Percentiles rank a stretch among this genome's conserved stretches.
Conservation (phyloP, 2,329 filamentous ascomycete genomes). For the Aspergillus sp. region DNA sequence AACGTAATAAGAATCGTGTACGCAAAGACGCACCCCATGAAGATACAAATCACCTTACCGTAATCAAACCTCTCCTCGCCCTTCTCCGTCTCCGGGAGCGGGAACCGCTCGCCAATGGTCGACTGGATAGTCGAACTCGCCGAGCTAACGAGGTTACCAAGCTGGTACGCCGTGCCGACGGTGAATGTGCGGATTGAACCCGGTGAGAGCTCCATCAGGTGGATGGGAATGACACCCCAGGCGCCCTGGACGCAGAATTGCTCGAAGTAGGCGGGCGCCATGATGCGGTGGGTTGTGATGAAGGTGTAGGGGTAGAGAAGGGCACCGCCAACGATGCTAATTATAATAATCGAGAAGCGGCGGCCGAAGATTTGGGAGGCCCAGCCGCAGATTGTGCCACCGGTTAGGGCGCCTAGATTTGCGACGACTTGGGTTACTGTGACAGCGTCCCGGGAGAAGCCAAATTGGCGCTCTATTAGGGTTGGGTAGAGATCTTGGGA, state of each 20-base stretch:
- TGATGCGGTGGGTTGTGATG: conserved; percentile 55
- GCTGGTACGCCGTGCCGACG: conserved; percentile 63
- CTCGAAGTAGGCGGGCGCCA: conserved; percentile 80
- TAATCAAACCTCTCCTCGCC: conserved; percentile 65
- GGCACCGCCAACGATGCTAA: conserved; percentile 67
- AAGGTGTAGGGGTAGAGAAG: conserved; percentile 77
- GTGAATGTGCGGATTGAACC: conserved; percentile 62
- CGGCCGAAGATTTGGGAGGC: conserved; percentile 68
- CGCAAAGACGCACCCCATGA: conserved; percentile 79
- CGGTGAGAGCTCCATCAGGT: conserved; percentile 64
- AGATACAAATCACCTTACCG: conserved; percentile 83
- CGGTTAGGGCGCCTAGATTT: conserved; percentile 68
- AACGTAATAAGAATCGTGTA: conserved; percentile 56
- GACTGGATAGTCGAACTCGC: conserved; percentile 74
- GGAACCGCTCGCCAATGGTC: conserved; percentile 72
- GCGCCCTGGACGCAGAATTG: conserved; percentile 77
- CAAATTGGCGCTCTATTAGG: conserved; percentile 59
- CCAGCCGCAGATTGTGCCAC: conserved; percentile 68
- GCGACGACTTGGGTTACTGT: conserved; percentile 72
- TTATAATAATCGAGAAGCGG: conserved; percentile 66
- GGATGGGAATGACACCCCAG: conserved; percentile 72
- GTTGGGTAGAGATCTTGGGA: conserved; percentile 66
- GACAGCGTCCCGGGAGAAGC: conserved; percentile 56
- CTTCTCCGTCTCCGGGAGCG: conserved; percentile 58
- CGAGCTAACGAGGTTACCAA: conserved; percentile 61